Base-by-base conservation (phyloP, 2,329 filamentous ascomycete genomes). In the Fusarium poae region DNA sequence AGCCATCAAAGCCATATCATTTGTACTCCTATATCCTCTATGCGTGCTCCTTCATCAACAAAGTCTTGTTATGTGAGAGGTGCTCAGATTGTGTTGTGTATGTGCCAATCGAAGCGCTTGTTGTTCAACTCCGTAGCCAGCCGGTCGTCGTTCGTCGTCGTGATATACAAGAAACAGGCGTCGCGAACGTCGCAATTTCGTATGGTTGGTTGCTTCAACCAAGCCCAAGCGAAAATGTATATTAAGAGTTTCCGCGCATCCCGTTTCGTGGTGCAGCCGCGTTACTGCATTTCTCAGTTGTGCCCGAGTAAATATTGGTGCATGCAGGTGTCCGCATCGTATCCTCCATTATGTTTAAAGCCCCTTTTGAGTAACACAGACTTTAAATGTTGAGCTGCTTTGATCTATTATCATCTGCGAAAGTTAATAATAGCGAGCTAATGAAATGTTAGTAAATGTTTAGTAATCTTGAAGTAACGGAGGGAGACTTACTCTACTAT, bases 401-500 rank as follows among this genome's bases (percentile, higher is more conserved):
- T 44, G 16, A 30, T 35, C 25, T n/a, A 50, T 34, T 21, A 35
- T 72, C 72, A 82, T 78, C 78, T 79, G 72, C 82, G 79, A 64
- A 85, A 85, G 71, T 83, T 84, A 62, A 86, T 85, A 35, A 86
- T 79, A 34, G 84, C 84, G 69, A 86, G 81, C 83, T 83, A 56
- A 27, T 35, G 21, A 20, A 25, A 50, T 23, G 54, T 74, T 56
- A 74, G 72, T 27, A 54, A 3, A 49, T 34, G 12, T 34, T 34
- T 6, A 18, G 30, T 13, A 20, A 18, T 20, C 16, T 25, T 23
- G 27, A 16, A n/a, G 18, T 9, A 21, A n/a, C 8, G 10, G 23
- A 6, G 30, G 20, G 35, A 7, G 20, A 84, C 87, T 77, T 82
- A 90, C 88, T 74, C 85, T 80, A 71, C 84, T 89, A 71, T 89